These are phyloP conservation scores for Adansonia gregorii DNA, from an alignment of 441 rosid genomes.

Conservation along the genomic window DNA sequence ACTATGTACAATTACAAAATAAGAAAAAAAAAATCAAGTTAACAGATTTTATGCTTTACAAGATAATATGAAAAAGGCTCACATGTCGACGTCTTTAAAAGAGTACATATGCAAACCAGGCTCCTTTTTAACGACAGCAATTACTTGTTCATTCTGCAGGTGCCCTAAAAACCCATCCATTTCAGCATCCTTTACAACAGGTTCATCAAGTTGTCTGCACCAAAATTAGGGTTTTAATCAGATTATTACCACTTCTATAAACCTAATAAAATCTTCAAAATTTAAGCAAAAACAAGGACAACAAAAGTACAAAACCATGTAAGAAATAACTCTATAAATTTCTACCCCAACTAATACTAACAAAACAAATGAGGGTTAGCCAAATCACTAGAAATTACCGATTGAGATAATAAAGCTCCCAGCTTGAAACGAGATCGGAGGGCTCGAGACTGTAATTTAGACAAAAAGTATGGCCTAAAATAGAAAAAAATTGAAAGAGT, in stretches of 20 bases:
- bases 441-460: constrained; percentile 72
- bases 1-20: neutral
- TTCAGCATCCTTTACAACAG: constrained; percentile 66
- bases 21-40: neutral
- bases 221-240: constrained; percentile 27
- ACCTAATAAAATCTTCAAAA: neutral
- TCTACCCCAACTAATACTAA: neutral
- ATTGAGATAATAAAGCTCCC: constrained; percentile 88
- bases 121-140: constrained; percentile 61
- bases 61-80: constrained; percentile 36
- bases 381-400: constrained; percentile 47
- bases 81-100: constrained; percentile 91
- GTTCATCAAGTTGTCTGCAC: constrained; percentile 63
- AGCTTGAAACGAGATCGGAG: constrained; percentile 80
- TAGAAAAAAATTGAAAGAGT: neutral
- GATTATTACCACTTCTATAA: neutral
- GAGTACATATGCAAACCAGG: constrained; percentile 75
- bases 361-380: neutral
- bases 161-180: constrained; percentile 89
- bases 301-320: neutral
- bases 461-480: constrained; percentile 73
- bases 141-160: constrained; percentile 83
- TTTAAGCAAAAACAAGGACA: neutral
- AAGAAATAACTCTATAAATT: neutral
- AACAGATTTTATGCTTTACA: constrained; percentile 6